Evolutionary conservation across 768 basidiomycete species (phyloP).

Genomic region (Termitomyces sp.): DNA sequence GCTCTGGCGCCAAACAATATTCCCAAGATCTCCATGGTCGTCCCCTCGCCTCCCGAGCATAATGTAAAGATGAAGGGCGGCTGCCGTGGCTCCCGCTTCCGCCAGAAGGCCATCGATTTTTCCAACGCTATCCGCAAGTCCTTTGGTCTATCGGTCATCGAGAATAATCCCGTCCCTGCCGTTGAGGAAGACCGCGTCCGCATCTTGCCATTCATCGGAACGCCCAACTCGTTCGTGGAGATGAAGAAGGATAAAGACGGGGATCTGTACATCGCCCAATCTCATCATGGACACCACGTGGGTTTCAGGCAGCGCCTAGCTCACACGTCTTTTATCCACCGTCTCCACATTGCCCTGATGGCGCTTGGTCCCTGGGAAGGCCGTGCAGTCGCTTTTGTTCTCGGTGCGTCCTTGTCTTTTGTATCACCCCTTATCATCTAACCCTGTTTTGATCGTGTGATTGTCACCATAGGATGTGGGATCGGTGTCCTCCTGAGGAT

Average conservation of each 20-base stretch:
- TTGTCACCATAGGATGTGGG: slow-evolving; percentile 58
- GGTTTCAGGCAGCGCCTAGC: slow-evolving; percentile 26
- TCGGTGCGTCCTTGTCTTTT: slow-evolving; percentile 40
- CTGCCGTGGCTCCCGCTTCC: slow-evolving; percentile 33
- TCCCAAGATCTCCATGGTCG: slow-evolving; percentile 20
- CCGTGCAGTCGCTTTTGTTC: slow-evolving; percentile 76
- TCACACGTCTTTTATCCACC: slow-evolving; percentile 46
- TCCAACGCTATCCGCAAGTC: slow-evolving; percentile 54
- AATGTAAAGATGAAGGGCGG: slow-evolving; percentile 7
- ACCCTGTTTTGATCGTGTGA: neutral
- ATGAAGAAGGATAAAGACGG: neutral
- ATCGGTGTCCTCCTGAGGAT: slow-evolving; percentile 80
- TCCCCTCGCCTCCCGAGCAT: neutral
- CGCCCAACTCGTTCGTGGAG: slow-evolving; percentile 18
- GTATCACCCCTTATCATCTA: neutral
- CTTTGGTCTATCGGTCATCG: slow-evolving; percentile 52
- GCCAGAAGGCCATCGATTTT: slow-evolving; percentile 47
- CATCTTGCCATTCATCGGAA: slow-evolving; percentile 33
- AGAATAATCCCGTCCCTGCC: slow-evolving; percentile 13
- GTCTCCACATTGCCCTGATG: slow-evolving; percentile 65
- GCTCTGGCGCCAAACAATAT: slow-evolving; percentile 24
- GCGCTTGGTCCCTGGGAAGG: slow-evolving; percentile 82
- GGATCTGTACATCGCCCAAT: slow-evolving; percentile 9
- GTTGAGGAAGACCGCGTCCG: slow-evolving; percentile 23
- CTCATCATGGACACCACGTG: slow-evolving; percentile 22